A percentile compares a stretch with the other conserved stretches of the same genome.
These are phyloP conservation scores for Erodium trifolium DNA, from an alignment of 441 rosid genomes.

Conservation along the genomic window DNA sequence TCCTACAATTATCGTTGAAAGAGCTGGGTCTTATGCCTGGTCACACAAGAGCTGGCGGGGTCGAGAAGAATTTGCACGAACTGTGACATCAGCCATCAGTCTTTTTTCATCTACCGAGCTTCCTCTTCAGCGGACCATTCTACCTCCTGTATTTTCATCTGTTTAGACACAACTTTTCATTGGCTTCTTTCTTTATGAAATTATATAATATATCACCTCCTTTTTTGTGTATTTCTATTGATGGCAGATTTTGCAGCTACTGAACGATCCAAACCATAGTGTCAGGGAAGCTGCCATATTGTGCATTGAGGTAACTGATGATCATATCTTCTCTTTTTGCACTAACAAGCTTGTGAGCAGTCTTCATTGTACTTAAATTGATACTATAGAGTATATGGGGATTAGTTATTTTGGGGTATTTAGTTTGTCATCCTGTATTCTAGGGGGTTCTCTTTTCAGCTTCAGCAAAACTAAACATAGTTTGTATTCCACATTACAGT, in stretches of 20 bases:
- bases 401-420: background rate
- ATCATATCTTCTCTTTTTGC: slow-evolving; percentile 1
- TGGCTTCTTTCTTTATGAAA: background rate
- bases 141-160: slow-evolving; percentile 62
- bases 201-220: background rate
- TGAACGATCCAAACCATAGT: slow-evolving; percentile 75
- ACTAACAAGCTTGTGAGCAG: background rate
- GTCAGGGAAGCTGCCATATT: slow-evolving; percentile 88
- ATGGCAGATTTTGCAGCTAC: slow-evolving; percentile 82
- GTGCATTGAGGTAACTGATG: slow-evolving; percentile 76
- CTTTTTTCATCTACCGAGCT: slow-evolving; percentile 97
- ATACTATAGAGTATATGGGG: background rate
- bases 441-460: background rate
- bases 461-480: background rate
- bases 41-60: slow-evolving; percentile 89
- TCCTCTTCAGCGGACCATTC: slow-evolving; percentile 92
- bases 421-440: background rate
- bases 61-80: slow-evolving; percentile 92
- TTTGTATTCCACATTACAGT: background rate
- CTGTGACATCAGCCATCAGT: slow-evolving; percentile 86
- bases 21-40: slow-evolving; percentile 99
- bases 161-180: background rate
- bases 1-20: slow-evolving; percentile 91
- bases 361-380: background rate
- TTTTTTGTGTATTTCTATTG: slow-evolving; percentile 9